Percentiles rank a stretch among this genome's conserved stretches.
Conservation (phyloP, 2,329 filamentous ascomycete species). For the Chaetomium strumarium region DNA sequence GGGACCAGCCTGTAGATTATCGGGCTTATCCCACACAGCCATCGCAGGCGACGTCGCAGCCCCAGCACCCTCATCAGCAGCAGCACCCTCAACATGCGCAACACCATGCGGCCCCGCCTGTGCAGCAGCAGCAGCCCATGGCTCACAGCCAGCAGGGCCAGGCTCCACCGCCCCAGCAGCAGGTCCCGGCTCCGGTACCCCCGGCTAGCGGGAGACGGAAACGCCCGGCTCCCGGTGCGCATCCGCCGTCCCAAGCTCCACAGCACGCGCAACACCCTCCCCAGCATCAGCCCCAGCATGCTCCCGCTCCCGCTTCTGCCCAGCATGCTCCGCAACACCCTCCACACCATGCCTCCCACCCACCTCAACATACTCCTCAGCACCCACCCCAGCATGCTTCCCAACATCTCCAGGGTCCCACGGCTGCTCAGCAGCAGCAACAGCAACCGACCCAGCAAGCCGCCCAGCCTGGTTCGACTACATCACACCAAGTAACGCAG, state of each 20-base stretch:
- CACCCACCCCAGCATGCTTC: conserved; percentile 30
- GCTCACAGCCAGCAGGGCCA: conserved; percentile 23
- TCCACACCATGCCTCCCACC: conserved; percentile 30
- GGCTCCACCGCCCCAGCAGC: conserved; percentile 33
- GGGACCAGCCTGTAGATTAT: conserved; percentile 36
- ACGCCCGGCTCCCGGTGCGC: conserved; percentile 22
- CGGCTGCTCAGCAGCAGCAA: conserved; percentile 23
- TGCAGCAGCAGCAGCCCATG: conserved; percentile 17
- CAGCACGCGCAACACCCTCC: conserved; percentile 27
- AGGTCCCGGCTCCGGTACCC: conserved; percentile 36
- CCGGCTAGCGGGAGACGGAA: conserved; percentile 35
- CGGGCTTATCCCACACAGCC: conserved; percentile 30
- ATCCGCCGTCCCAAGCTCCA: conserved; percentile 23
- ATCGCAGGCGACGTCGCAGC: conserved; percentile 27
- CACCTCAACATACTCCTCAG: conserved; percentile 32
- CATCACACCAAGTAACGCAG: conserved; percentile 17
- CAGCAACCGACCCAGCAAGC: conserved; percentile 19
- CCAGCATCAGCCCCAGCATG: conserved; percentile 23
- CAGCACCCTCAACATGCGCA: conserved; percentile 30
- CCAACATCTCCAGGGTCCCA: conserved; percentile 17
- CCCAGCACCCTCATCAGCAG: conserved; percentile 30
- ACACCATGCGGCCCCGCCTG: conserved; percentile 28
- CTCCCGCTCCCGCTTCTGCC: conserved; percentile 20
- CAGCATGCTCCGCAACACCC: conserved; percentile 27
- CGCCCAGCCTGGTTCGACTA: conserved; percentile 1